Conservation (phyloP, 2,329 filamentous ascomycete species). For the Sporothrix globosa region DNA sequence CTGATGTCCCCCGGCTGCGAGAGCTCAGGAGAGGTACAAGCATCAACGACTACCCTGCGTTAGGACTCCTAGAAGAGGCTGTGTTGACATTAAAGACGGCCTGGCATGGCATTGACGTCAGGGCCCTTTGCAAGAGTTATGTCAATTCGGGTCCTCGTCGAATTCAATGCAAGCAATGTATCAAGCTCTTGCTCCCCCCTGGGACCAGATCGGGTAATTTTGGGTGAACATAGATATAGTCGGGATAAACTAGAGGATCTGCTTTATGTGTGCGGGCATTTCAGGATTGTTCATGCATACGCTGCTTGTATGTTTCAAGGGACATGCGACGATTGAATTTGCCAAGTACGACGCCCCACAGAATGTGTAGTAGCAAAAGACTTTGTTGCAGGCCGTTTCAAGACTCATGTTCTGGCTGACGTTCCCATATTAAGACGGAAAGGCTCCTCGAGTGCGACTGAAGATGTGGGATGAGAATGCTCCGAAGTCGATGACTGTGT, state of each 20-base stretch:
- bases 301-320: neutral
- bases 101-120: slow-evolving; percentile 5
- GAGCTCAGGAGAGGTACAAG: neutral
- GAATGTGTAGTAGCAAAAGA: neutral
- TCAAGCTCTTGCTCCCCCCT: neutral
- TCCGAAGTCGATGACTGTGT: neutral
- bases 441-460: neutral
- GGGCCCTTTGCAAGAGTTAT: neutral
- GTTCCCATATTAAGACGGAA: neutral
- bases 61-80: neutral
- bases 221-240: neutral
- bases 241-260: slow-evolving; percentile 2
- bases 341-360: neutral
- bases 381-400: neutral
- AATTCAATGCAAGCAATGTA: neutral
- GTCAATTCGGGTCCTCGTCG: neutral
- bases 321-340: neutral
- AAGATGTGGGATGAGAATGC: neutral
- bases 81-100: neutral
- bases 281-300: slow-evolving; percentile 5
- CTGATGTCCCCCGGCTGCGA: too few relatives aligned
- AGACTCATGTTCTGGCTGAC: neutral
- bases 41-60: too few relatives aligned
- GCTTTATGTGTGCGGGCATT: neutral
- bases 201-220: neutral